Evolutionary conservation across 768 basidiomycete genomes (phyloP), one percentile per base, ranked within the genome.

Genomic region (Trametes sanguinea): DNA sequence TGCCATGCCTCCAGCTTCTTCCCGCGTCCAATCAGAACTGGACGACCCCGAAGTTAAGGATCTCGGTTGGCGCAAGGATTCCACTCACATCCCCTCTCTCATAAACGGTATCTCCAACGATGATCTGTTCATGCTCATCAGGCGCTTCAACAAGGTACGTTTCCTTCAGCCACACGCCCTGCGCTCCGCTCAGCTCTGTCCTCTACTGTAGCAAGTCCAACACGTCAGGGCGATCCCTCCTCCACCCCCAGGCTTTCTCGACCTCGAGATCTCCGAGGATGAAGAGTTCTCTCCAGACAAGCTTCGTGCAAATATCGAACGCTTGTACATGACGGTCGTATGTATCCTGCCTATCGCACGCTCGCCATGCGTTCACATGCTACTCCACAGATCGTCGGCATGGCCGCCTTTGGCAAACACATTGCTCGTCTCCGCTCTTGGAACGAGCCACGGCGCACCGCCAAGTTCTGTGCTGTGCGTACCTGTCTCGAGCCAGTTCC

Each of bases 241-340:
- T 27, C 62, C 63, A 4, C 72, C 72, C 8, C 67, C 71, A 10
- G 72, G 72, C 8, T 67, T 71, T 9, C 74, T 80, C 17, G 80
- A 81, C 59, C 72, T 80, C 6, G 76, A 77, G 57, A 69, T 75
- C 8, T 65, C 75, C 2, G 70, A 69, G 8, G 67, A 77, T 27
- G 78, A 78, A 62, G 77, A 78, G 60, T 80, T 80, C 66, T 73
- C 76, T 1, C 74, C 78, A 0, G 80, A 79, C 64, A 80, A 78
- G 66, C 69, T 80, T 7, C 68, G 79, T 17, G 74, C 75, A 22
- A 76, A 72, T 47, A 61, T 80, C 5, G 80, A 80, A 66, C 63
- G 80, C 2, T 61, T 79, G 22, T 81, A 81, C 61, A 68, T 77
- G 55, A 75, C 73, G 5, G 72, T 79, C 46, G 69, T 73, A 67